phyloP scores from a whole-genome alignment of 176 grass and related monocot genomes.

The Ananas comosus region DNA sequence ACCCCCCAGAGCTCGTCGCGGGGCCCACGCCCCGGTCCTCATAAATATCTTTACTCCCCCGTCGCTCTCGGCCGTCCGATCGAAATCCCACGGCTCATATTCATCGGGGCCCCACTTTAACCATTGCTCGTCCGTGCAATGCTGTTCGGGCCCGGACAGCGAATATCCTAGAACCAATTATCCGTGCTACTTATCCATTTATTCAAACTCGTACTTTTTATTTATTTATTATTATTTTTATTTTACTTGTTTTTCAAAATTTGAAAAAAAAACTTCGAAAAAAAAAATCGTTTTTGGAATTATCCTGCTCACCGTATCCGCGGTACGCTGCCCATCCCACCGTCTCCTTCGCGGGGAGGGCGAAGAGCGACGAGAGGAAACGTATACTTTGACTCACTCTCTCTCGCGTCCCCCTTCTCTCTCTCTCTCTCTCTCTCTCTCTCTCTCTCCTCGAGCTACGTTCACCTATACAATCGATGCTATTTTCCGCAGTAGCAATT shows the following conservation, averaged over 20 bases:
- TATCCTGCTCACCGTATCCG: conserved; percentile 13
- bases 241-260: background rate
- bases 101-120: background rate
- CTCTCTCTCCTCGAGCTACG: background rate
- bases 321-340: background rate
- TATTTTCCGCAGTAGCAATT: background rate
- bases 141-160: no score
- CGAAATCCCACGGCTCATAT: background rate
- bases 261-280: background rate
- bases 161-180: no score
- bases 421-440: background rate
- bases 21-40: no score
- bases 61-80: background rate
- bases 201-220: background rate
- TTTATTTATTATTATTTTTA: background rate
- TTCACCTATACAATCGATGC: no score
- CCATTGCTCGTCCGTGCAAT: background rate
- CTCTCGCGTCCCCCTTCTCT: background rate
- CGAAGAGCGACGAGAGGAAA: conserved; percentile 3
- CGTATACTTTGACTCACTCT: background rate
- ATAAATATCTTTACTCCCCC: background rate
- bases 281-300: conserved; percentile 8
- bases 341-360: background rate
- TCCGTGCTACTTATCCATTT: no score
- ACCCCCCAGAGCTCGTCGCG: background rate